Evolutionary conservation across 257 asterid species (phyloP), one percentile per base, ranked within the genome.

Genomic region (Primulina huaijiensis): DNA sequence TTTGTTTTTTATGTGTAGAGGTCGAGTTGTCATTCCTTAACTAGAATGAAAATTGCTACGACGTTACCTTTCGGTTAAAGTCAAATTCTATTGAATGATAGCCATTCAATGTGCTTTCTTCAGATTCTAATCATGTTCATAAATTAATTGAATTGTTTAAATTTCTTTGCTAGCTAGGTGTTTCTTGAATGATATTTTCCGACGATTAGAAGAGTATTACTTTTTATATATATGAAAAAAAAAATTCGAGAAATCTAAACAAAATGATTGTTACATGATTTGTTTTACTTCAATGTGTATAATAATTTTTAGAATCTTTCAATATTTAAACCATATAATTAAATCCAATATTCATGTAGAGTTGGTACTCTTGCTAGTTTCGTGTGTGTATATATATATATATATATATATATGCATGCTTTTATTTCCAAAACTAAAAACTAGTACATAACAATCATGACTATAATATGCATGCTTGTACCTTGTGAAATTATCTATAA

Each of bases 401-500:
- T 23, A 1, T 23, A 1, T 23, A 23, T 31, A 71, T 74, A 38
- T 27, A 31, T 60, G 65, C 62, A 40, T 60, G 50, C 74, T 75
- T 70, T 50, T 57, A 61, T 23, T 37, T 33, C 56, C 52, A 7
- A 50, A 23, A 17, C 7, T 46, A 46, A 69, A 56, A 60, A 20
- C 31, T 34, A 57, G 33, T 58, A 65, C 82, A 69, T 35, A 27
- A 19, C 66, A 64, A 70, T 71, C 60, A 57, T 72, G 75, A 62
- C 31, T 67, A 65, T 20, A 71, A 64, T 77, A 59, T 79, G 80
- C 80, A 67, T 72, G 83, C 72, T 33, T 33, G 35, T 53, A 23
- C 25, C 25, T 23, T 23, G 25, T 23, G 25, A 23, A 23, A 23
- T 23, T 23, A 23, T 23, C 0, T 23, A 0, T 23, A 23, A 23